Percentiles rank a stretch among this genome's conserved stretches.
These are phyloP conservation scores for Trichoderma simmonsii DNA, from an alignment of 2,329 filamentous ascomycete genomes.

Conservation along the genomic window DNA sequence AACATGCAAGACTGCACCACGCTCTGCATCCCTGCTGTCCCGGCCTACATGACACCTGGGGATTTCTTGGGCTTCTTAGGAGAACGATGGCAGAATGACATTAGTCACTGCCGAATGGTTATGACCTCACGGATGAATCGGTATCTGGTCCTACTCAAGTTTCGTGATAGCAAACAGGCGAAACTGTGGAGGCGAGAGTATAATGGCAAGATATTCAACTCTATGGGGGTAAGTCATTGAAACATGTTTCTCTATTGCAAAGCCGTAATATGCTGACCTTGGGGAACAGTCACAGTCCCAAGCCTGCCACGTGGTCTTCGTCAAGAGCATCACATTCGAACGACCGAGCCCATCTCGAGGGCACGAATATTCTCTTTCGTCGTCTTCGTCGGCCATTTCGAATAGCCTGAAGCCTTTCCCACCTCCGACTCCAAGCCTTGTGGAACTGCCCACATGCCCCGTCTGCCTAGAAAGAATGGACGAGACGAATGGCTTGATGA, in stretches of 20 bases:
- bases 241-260: constrained; percentile 16
- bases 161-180: constrained; percentile 71
- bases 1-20: constrained; percentile 70
- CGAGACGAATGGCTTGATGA: constrained; percentile 90
- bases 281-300: constrained; percentile 69
- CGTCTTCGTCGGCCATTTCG: constrained; percentile 39
- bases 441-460: constrained; percentile 92
- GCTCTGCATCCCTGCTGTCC: constrained; percentile 89
- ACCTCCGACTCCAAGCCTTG: constrained; percentile 72
- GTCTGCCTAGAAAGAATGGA: constrained; percentile 98
- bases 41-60: constrained; percentile 85
- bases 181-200: constrained; percentile 79
- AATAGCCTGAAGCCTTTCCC: constrained; percentile 57
- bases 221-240: constrained; percentile 64
- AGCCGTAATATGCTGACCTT: neutral
- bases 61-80: constrained; percentile 92
- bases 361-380: constrained; percentile 59
- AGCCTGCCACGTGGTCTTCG: constrained; percentile 90
- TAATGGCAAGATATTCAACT: constrained; percentile 91
- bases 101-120: constrained; percentile 93
- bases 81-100: constrained; percentile 77
- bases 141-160: constrained; percentile 96
- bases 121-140: constrained; percentile 84
- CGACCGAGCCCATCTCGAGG: constrained; percentile 51
- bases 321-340: constrained; percentile 86